Evolutionary conservation across 129 eudicot genomes (phyloP).

Genomic region (Lactuca sativa): DNA sequence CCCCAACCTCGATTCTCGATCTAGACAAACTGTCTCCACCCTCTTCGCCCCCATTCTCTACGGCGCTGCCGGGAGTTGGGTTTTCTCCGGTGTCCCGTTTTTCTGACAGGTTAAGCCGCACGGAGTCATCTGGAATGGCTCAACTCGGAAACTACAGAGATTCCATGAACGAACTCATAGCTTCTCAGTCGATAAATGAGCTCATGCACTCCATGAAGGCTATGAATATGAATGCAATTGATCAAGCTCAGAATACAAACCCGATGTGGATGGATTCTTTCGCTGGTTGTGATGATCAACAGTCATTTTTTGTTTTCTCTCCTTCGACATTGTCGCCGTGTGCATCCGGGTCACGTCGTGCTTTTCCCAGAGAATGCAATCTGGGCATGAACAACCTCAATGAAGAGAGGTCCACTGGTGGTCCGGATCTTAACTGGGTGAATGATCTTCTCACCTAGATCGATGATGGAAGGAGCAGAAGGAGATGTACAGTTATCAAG

Average conservation of each 20-base stretch:
- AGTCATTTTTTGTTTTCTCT: constrained; percentile 45
- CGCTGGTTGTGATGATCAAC: constrained; percentile 34
- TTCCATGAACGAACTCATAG: constrained; percentile 46
- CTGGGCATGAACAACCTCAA: constrained; percentile 1
- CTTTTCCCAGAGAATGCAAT: not conserved
- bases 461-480: not conserved
- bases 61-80: constrained; percentile 12
- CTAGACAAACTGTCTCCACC: constrained; percentile 47
- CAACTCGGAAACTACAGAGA: constrained; percentile 34
- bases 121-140: constrained; percentile 24
- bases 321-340: constrained; percentile 44
- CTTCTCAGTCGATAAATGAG: constrained; percentile 37
- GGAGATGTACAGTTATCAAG: constrained; percentile 5
- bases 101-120: constrained; percentile 22
- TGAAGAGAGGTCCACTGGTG: constrained; percentile 32
- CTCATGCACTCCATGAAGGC: constrained; percentile 51
- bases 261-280: constrained; percentile 49
- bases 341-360: constrained; percentile 26
- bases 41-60: constrained; percentile 39
- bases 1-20: constrained; percentile 64
- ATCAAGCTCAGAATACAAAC: constrained; percentile 12
- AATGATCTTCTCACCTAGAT: constrained; percentile 68
- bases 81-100: constrained; percentile 40
- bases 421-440: constrained; percentile 89
- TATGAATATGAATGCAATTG: constrained; percentile 36